Base-by-base conservation (phyloP, 257 asterid species). In the Nicotiana attenuata region DNA sequence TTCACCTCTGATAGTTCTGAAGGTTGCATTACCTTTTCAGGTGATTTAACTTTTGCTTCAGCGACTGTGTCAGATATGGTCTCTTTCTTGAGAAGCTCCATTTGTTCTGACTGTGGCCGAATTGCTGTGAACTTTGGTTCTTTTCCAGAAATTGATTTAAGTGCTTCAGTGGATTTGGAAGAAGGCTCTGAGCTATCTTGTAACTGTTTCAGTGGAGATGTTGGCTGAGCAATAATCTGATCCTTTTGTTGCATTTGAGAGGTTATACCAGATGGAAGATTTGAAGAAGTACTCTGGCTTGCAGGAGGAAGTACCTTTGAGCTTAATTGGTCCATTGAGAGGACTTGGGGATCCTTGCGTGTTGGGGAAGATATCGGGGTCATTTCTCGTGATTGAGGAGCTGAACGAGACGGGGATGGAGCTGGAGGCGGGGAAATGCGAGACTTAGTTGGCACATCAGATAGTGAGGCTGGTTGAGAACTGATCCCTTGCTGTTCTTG, bases 391-490 rank as follows among this genome's bases (percentile, higher is more conserved):
- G 91, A 28, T 81, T 85, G 88, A 24, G 89, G 77, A 47, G 83
- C 56, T 55, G 83, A 69, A 24, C 56, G 85, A 78, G 92, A 82
- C 24, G 87, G 91, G 33, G 92, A 38, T 38, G 45, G 45, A 38
- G 45, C 7, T 38, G 45, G 45, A 38, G 45, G 45, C 45, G 2
- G 45, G 45, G 45, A 38, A 8, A 38, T 1, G 1, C 10, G 45
- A 38, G 45, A 38, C 10, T 38, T 38, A 38, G 87, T 24, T 38
- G 71, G 33, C 29, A 55, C 82, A 77, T 78, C 85, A 83, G 87
- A 45, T 77, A 89, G 89, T 55, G 94, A 86, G 38, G 82, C 80
- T 50, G 87, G 83, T 60, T 86, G 87, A 53, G 91, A 84, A 61
- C 87, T 66, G 65, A 86, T 56, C n/a, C 26, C 78, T 24, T 92